Conservation (phyloP, 345 rosid genomes). For the Balakata baccata region DNA sequence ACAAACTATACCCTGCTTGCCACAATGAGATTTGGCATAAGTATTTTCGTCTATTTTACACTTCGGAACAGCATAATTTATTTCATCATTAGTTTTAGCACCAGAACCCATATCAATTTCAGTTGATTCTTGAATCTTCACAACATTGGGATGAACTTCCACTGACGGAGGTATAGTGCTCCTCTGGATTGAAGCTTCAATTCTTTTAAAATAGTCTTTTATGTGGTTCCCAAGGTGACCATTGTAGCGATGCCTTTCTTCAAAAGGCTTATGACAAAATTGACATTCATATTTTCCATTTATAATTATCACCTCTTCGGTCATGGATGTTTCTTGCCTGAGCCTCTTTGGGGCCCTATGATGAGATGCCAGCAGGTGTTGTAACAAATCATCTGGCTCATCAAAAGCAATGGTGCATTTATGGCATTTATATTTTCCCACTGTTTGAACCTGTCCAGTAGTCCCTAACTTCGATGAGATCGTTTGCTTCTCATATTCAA, state of each 20-base stretch:
- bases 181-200: conserved; percentile 29
- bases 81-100: conserved; percentile 13
- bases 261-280: conserved; percentile 39
- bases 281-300: conserved; percentile 54
- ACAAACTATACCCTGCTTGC: conserved; percentile 21
- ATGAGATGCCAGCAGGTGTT: conserved; percentile 45
- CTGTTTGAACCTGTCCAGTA: conserved; percentile 18
- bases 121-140: conserved; percentile 9
- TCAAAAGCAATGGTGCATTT: conserved; percentile 40
- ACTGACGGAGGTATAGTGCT: conserved; percentile 10
- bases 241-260: conserved; percentile 37
- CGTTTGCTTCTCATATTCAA: conserved; percentile 25
- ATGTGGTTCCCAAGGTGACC: conserved; percentile 49
- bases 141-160: conserved; percentile 6
- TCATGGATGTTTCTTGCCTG: conserved; percentile 19
- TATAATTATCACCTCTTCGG: conserved; percentile 32
- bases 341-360: conserved; percentile 26
- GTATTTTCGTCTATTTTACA: conserved; percentile 13
- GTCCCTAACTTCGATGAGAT: conserved; percentile 14
- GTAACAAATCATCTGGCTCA: conserved; percentile 39
- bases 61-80: not conserved
- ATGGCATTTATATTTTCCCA: conserved; percentile 40
- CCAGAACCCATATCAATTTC: conserved; percentile 11
- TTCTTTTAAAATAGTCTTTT: conserved; percentile 38
- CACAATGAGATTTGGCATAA: conserved; percentile 3